phyloP scores from a whole-genome alignment of 1,139 yeast genomes.

The Zygosaccharomyces pseudobailii region DNA sequence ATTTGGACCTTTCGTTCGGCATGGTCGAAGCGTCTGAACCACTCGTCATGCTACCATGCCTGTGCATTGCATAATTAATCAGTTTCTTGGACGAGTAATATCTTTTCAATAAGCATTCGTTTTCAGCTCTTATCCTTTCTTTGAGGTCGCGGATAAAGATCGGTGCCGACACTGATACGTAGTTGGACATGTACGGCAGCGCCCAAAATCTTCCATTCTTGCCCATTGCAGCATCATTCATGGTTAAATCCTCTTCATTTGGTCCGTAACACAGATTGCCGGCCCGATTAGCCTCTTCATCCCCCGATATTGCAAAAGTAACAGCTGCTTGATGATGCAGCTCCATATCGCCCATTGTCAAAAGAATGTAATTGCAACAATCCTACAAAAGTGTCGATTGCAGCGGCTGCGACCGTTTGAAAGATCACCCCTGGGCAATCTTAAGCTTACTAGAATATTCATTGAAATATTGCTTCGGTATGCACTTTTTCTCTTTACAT shows the following conservation, averaged over 20 bases:
- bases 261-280: not conserved
- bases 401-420: not conserved
- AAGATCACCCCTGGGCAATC: not conserved
- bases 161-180: slow-evolving; percentile 8
- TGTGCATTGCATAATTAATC: slow-evolving; percentile 7
- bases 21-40: slow-evolving; percentile 16
- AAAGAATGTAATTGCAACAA: not conserved
- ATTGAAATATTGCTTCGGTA: not conserved
- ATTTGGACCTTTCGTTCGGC: slow-evolving; percentile 14
- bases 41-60: slow-evolving; percentile 22
- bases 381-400: not conserved
- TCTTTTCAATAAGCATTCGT: slow-evolving; percentile 18
- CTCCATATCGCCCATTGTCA: not conserved
- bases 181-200: slow-evolving; percentile 9
- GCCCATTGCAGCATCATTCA: not conserved
- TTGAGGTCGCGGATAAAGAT: slow-evolving; percentile 6
- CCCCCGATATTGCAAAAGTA: not conserved
- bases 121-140: slow-evolving; percentile 13
- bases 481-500: not conserved
- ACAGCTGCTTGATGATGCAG: not conserved
- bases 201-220: not conserved
- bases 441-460: not conserved
- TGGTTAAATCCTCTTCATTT: not conserved
- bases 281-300: not conserved
- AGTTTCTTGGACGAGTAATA: slow-evolving; percentile 20